Evolutionary conservation across 2,329 filamentous ascomycete genomes (phyloP).

Genomic region (Colletotrichum navitas): DNA sequence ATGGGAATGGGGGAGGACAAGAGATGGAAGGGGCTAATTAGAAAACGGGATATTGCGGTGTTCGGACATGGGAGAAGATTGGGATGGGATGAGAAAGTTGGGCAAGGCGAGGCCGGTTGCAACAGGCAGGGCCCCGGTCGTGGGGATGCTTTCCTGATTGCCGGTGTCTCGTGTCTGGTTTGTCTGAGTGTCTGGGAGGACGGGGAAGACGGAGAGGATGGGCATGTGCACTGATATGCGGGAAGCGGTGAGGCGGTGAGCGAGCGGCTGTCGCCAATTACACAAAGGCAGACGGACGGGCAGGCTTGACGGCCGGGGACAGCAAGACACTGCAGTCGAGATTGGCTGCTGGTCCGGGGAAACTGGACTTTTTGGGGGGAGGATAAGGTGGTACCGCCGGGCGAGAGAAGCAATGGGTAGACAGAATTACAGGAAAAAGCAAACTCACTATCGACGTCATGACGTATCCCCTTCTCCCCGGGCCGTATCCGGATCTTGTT

Average conservation of each 20-base stretch:
- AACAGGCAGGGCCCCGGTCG: constrained; percentile 40
- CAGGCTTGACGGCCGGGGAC: constrained; percentile 25
- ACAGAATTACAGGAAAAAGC: constrained; percentile 14
- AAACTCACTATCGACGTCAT: constrained; percentile 53
- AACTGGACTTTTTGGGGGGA: constrained; percentile 5
- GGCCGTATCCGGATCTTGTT: constrained; percentile 31
- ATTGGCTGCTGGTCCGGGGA: constrained; percentile 31
- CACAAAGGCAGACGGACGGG: constrained; percentile 16
- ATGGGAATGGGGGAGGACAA: constrained; percentile 12
- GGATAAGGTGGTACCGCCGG: constrained; percentile 8
- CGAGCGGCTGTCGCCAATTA: constrained; percentile 42
- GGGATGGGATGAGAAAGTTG: constrained; percentile 28
- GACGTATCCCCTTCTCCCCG: constrained; percentile 43
- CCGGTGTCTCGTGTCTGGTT: constrained; percentile 40
- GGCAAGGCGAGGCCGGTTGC: constrained; percentile 39
- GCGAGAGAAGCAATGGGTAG: background rate
- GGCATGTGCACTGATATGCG: constrained; percentile 41
- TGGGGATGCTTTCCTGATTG: constrained; percentile 38
- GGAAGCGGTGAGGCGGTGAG: constrained; percentile 42
- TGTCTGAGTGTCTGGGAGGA: constrained; percentile 36
- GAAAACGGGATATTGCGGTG: constrained; percentile 28
- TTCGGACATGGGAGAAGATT: constrained; percentile 17
- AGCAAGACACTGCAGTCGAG: constrained; percentile 38
- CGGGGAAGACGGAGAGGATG: constrained; percentile 37
- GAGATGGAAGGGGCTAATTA: constrained; percentile 30